Conservation (phyloP, 1,139 yeast species). For the Debaryomyces robertsiae region DNA sequence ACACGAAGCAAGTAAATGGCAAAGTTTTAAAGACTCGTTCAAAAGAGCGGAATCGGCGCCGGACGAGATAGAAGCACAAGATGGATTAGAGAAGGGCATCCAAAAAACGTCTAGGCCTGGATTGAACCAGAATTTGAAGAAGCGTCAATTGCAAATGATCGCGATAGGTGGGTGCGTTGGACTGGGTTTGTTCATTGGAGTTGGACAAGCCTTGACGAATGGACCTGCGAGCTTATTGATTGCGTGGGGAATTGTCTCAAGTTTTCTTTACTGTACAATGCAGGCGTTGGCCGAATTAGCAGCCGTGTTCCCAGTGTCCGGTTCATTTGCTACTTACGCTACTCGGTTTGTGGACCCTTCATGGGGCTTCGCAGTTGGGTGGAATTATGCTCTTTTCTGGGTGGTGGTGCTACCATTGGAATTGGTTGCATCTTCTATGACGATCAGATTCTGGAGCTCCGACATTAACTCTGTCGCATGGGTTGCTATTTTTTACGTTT, state of each 20-base stretch:
- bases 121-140: conserved; percentile 33
- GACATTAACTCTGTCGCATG: conserved; percentile 62
- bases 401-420: conserved; percentile 68
- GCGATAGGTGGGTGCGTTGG: conserved; percentile 46
- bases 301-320: conserved; percentile 66
- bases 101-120: conserved; percentile 18
- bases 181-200: conserved; percentile 38
- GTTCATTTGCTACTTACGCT: conserved; percentile 70
- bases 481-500: conserved; percentile 64
- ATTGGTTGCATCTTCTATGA: conserved; percentile 69
- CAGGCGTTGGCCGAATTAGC: conserved; percentile 71
- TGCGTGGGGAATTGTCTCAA: conserved; percentile 46
- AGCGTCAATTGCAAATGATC: conserved; percentile 40
- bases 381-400: conserved; percentile 74
- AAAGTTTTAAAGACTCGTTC: conserved; percentile 36
- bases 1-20: conserved; percentile 23
- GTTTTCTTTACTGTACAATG: conserved; percentile 62
- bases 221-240: conserved; percentile 44
- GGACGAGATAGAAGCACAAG: conserved; percentile 11
- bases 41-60: conserved; percentile 26
- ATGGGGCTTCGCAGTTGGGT: conserved; percentile 76
- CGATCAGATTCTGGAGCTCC: conserved; percentile 66
- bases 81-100: conserved; percentile 14
- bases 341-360: conserved; percentile 68
- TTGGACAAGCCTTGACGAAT: conserved; percentile 37